phyloP scores from a whole-genome alignment of 257 asterid genomes.

The Parsonsia alboflavescens region DNA sequence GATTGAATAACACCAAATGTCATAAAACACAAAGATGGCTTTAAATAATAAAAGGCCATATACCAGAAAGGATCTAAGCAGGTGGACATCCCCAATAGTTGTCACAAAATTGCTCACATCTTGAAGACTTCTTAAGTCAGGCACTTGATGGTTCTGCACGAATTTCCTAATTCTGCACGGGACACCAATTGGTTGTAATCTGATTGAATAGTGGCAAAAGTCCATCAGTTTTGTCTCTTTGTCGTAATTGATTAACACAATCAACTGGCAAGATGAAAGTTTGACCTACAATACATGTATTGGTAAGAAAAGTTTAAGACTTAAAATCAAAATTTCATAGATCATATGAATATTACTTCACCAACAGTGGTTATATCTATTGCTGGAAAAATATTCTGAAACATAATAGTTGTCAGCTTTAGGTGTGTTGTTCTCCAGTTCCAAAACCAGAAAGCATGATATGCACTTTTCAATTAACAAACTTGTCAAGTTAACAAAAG shows the following conservation, averaged over 20 bases:
- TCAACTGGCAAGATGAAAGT: slow-evolving; percentile 89
- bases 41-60: not conserved
- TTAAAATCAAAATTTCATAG: slow-evolving; percentile 6
- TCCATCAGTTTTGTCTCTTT: slow-evolving; percentile 82
- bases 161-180: slow-evolving; percentile 78
- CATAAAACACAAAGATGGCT: not conserved
- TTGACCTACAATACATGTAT: slow-evolving; percentile 57
- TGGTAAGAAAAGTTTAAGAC: slow-evolving; percentile 13
- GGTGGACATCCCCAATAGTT: too few relatives aligned
- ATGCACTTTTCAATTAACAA: slow-evolving; percentile 34
- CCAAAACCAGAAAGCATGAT: slow-evolving; percentile 96
- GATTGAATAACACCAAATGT: not conserved
- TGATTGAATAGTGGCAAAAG: slow-evolving; percentile 84
- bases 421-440: slow-evolving; percentile 91
- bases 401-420: slow-evolving; percentile 80
- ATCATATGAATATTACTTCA: slow-evolving; percentile 19
- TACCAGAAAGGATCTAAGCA: too few relatives aligned
- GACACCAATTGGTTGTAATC: slow-evolving; percentile 92
- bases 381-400: slow-evolving; percentile 93
- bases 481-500: slow-evolving; percentile 11
- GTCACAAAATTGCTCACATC: slow-evolving; percentile 90
- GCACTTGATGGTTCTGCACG: slow-evolving; percentile 88
- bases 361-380: slow-evolving; percentile 85
- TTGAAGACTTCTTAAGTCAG: slow-evolving; percentile 75
- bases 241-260: slow-evolving; percentile 83